These are phyloP conservation scores for Aspergillus saccharolyticus DNA, from an alignment of 495 filamentous ascomycete genomes.

Conservation along the genomic window DNA sequence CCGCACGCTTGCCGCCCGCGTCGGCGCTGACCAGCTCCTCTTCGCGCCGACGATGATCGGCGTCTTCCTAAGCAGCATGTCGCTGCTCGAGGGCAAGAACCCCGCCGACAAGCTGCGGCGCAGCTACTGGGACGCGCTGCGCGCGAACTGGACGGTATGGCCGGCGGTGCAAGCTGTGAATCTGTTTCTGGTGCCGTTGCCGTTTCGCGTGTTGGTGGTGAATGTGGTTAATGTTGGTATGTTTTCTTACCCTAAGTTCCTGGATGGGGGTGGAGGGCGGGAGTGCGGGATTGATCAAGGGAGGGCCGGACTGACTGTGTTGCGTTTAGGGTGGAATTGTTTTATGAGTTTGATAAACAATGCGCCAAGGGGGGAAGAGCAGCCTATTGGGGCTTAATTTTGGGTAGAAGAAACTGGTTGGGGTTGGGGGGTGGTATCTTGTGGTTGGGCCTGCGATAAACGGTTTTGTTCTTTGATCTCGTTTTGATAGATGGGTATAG, in stretches of 20 bases:
- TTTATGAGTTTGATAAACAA: slow-evolving; percentile 12
- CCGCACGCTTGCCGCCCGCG: slow-evolving; percentile 46
- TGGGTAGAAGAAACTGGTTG: not conserved
- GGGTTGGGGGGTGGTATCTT: not conserved
- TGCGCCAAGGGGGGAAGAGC: not conserved
- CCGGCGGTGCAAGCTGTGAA: slow-evolving; percentile 77
- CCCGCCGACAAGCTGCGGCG: slow-evolving; percentile 59
- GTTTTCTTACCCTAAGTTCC: not conserved
- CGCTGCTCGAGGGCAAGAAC: slow-evolving; percentile 63
- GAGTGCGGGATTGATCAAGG: not conserved
- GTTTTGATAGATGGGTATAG: not conserved
- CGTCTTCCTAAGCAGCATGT: slow-evolving; percentile 70
- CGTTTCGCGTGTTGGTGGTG: slow-evolving; percentile 72
- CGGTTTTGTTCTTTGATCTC: not conserved
- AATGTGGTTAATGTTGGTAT: slow-evolving; percentile 64
- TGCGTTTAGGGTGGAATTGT: slow-evolving; percentile 11
- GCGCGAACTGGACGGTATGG: slow-evolving; percentile 79
- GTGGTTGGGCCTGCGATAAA: not conserved
- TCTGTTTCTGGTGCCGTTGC: slow-evolving; percentile 72
- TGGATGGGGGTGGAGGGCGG: not conserved
- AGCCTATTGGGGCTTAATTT: not conserved
- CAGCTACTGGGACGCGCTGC: slow-evolving; percentile 57
- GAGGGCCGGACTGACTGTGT: not conserved
- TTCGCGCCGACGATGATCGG: slow-evolving; percentile 72
- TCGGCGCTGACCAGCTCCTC: slow-evolving; percentile 65